These are phyloP conservation scores for Cunninghamia lanceolata DNA, from an alignment of 75 land plant genomes.

Conservation along the genomic window DNA sequence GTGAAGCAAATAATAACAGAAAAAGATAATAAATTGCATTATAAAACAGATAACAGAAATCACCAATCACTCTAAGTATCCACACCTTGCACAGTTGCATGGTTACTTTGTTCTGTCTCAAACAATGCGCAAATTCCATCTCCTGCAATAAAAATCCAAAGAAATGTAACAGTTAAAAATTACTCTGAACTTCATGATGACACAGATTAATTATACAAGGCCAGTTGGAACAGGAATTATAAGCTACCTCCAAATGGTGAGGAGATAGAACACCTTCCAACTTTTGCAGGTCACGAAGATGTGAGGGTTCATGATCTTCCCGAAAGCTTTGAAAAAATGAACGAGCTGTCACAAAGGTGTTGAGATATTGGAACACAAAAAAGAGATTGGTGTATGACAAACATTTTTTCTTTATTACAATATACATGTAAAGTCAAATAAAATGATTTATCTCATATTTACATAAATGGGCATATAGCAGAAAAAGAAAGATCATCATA, in stretches of 20 bases:
- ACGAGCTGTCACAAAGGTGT: conserved; percentile 52
- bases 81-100: conserved; percentile 86
- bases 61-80: neutral
- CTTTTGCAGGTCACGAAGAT: conserved; percentile 85
- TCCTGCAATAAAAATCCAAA: conserved; percentile 47
- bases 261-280: conserved; percentile 91
- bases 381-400: neutral
- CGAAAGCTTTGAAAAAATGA: conserved; percentile 83
- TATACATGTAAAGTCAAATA: neutral
- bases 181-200: neutral
- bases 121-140: conserved; percentile 81
- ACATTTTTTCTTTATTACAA: neutral
- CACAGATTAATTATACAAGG: neutral
- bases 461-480: neutral
- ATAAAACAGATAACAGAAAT: neutral
- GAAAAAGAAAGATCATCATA: conserved; percentile 17
- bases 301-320: conserved; percentile 90
- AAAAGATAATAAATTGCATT: neutral
- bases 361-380: neutral
- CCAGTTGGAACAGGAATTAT: conserved; percentile 4
- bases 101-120: conserved; percentile 80
- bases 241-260: conserved; percentile 78
- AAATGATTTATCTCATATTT: neutral
- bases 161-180: neutral
- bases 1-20: neutral